phyloP scores from a whole-genome alignment of 2,329 filamentous ascomycete species.

The Fusarium sp. region DNA sequence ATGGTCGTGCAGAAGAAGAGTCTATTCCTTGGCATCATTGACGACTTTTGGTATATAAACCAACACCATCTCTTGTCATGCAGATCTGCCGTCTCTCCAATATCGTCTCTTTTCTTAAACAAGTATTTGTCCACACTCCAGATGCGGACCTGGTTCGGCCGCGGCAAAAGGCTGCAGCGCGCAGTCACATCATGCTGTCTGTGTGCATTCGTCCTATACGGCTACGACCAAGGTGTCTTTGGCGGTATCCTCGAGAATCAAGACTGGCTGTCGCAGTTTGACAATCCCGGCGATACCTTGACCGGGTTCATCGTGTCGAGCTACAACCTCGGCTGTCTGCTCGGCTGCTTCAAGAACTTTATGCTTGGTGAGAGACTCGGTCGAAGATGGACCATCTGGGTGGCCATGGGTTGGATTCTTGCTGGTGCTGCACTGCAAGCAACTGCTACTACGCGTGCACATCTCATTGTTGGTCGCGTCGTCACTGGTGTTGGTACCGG shows the following conservation, averaged over 20 bases:
- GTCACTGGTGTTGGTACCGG: constrained; percentile 60
- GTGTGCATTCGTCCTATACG: constrained; percentile 46
- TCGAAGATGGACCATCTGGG: constrained; percentile 61
- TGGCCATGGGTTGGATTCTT: constrained; percentile 64
- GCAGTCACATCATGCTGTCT: constrained; percentile 39
- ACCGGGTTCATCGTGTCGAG: constrained; percentile 47
- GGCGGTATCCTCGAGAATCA: constrained; percentile 57
- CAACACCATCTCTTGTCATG: neutral
- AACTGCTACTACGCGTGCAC: constrained; percentile 52
- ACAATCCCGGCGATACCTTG: constrained; percentile 40
- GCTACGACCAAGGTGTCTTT: constrained; percentile 61
- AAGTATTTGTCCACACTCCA: neutral
- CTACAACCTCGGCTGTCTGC: constrained; percentile 54
- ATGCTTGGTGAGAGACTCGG: constrained; percentile 61
- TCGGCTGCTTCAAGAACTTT: constrained; percentile 56
- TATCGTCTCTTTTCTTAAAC: neutral
- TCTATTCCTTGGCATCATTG: neutral
- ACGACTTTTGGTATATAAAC: neutral
- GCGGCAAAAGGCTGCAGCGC: constrained; percentile 38
- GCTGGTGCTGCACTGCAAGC: constrained; percentile 68
- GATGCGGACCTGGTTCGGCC: constrained; percentile 39
- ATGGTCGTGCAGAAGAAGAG: neutral
- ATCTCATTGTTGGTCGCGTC: constrained; percentile 59
- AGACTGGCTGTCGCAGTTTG: constrained; percentile 52
- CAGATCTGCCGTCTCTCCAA: too few species aligned